phyloP scores from a whole-genome alignment of 2,329 filamentous ascomycete genomes.

The Microdochium bolleyi region DNA sequence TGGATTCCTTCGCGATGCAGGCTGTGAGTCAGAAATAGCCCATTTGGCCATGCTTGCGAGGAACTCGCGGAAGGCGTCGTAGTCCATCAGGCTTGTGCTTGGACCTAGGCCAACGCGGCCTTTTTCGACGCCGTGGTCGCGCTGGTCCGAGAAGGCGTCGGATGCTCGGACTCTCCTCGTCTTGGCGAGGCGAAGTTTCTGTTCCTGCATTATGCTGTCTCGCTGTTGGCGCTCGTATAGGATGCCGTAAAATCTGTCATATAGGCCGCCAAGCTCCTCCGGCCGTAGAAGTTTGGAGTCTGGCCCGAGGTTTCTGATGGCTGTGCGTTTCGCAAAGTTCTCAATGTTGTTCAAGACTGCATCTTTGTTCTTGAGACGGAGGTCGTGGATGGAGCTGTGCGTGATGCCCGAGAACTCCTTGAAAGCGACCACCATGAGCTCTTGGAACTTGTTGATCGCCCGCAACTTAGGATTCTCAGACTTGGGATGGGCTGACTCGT shows the following conservation, averaged over 20 bases:
- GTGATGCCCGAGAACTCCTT: slow-evolving; percentile 97
- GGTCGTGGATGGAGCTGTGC: slow-evolving; percentile 82
- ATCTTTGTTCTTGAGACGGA: slow-evolving; percentile 87
- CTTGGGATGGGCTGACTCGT: slow-evolving; percentile 92
- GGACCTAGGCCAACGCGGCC: slow-evolving; percentile 82
- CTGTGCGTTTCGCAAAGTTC: slow-evolving; percentile 93
- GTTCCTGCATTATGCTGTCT: slow-evolving; percentile 68
- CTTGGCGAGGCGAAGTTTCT: slow-evolving; percentile 59
- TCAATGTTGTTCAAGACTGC: slow-evolving; percentile 93
- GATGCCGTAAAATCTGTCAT: slow-evolving; percentile 89
- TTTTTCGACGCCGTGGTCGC: slow-evolving; percentile 58
- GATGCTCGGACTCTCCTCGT: slow-evolving; percentile 47
- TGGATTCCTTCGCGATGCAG: slow-evolving; percentile 41
- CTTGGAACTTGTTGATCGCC: slow-evolving; percentile 91
- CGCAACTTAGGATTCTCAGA: slow-evolving; percentile 92
- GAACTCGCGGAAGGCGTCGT: slow-evolving; percentile 92
- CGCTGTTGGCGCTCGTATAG: slow-evolving; percentile 88
- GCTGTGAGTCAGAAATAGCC: slow-evolving; percentile 82
- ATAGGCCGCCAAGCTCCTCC: slow-evolving; percentile 82
- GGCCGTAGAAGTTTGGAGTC: slow-evolving; percentile 86
- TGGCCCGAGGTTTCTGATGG: slow-evolving; percentile 88
- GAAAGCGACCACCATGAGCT: slow-evolving; percentile 98
- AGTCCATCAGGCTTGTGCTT: slow-evolving; percentile 92
- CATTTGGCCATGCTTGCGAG: slow-evolving; percentile 83
- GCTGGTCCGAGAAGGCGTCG: slow-evolving; percentile 25